Conservation (phyloP, 192 early-diverging fungal species). For the Chytriomyces sp. region DNA sequence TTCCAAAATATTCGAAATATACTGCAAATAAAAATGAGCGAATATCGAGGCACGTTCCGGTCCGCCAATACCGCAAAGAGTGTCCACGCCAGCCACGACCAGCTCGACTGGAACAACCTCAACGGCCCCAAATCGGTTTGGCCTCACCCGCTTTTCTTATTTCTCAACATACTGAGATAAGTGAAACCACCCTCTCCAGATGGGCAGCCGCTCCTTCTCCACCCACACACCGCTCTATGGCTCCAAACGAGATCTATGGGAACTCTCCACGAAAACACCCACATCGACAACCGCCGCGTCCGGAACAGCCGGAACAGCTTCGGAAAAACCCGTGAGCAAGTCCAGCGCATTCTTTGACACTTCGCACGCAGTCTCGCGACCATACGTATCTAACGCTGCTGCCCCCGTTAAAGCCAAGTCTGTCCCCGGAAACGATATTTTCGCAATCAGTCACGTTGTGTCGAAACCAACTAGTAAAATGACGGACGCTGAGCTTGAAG, state of each 20-base stretch:
- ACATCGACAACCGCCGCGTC: not conserved
- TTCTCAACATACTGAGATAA: not conserved
- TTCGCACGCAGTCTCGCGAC: slow-evolving; percentile 1
- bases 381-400: not conserved
- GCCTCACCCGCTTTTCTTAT: no score
- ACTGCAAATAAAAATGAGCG: not conserved
- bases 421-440: slow-evolving; percentile 44
- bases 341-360: not conserved
- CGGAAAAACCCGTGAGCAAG: not conserved
- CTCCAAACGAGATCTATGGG: slow-evolving; percentile 11
- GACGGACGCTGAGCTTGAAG: slow-evolving; percentile 42
- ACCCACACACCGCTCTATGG: not conserved
- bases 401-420: not conserved
- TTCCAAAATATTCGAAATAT: not conserved
- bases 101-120: not conserved
- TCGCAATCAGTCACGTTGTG: slow-evolving; percentile 42
- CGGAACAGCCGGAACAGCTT: not conserved
- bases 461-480: slow-evolving; percentile 50
- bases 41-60: not conserved
- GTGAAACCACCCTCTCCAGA: not conserved
- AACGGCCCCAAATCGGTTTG: not conserved
- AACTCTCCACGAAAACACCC: not conserved
- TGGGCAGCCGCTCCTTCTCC: not conserved
- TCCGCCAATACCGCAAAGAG: not conserved
- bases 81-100: not conserved